phyloP scores from a whole-genome alignment of 306 rosid species.

The Trifolium subterraneum region DNA sequence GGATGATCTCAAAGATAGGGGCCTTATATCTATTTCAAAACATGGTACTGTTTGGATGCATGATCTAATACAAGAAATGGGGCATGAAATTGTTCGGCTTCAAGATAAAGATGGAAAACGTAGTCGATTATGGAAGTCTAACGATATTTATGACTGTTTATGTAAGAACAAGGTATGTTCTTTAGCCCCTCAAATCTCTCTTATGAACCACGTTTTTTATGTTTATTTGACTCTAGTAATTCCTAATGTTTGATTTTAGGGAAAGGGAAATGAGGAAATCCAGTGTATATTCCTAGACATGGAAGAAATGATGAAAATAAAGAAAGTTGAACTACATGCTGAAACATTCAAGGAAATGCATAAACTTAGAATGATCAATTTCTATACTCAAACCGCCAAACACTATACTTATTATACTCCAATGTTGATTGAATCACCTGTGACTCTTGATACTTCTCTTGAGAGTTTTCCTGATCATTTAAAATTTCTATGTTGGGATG shows the following conservation, averaged over 20 bases:
- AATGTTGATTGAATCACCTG: too few relatives aligned
- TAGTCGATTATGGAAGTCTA: slow-evolving; percentile 39
- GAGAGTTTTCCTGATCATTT: slow-evolving; percentile 4
- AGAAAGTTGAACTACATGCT: neutral
- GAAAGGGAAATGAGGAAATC: slow-evolving; percentile 35
- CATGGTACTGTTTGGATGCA: slow-evolving; percentile 39
- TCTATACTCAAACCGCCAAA: too few relatives aligned
- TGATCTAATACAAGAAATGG: slow-evolving; percentile 44
- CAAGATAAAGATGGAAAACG: slow-evolving; percentile 38
- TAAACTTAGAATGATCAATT: slow-evolving; percentile 35
- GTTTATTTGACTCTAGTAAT: neutral
- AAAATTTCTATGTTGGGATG: slow-evolving; percentile 35
- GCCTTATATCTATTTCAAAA: slow-evolving; percentile 16
- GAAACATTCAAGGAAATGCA: slow-evolving; percentile 35
- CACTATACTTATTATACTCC: too few relatives aligned
- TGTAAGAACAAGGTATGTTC: slow-evolving; percentile 29
- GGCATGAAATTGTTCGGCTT: slow-evolving; percentile 35
- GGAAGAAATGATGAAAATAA: neutral
- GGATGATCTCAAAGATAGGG: slow-evolving; percentile 9
- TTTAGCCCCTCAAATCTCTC: neutral
- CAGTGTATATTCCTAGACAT: slow-evolving; percentile 18
- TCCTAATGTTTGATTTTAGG: slow-evolving; percentile 22
- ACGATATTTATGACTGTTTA: slow-evolving; percentile 32
- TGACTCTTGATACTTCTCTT: neutral
- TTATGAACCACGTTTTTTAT: neutral